A percentile compares a stretch with the other conserved stretches of the same genome.
These are phyloP conservation scores for Syzygium oleosum DNA, from an alignment of 345 rosid species.

Conservation along the genomic window DNA sequence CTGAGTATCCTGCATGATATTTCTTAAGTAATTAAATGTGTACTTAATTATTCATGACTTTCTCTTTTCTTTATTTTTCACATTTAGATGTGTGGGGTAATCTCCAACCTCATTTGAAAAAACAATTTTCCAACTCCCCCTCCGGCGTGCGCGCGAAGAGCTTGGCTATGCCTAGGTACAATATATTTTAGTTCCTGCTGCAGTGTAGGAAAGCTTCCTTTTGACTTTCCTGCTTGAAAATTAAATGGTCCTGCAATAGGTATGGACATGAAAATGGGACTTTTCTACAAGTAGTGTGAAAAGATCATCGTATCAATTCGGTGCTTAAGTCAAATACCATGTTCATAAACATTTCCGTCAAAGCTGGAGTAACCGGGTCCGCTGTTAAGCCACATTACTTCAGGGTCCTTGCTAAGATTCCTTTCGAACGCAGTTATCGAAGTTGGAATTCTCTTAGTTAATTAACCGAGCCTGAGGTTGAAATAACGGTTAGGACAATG, in stretches of 20 bases:
- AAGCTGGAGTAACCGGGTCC: constrained; percentile 51
- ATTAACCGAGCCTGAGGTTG: too few species aligned
- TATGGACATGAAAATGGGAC: neutral
- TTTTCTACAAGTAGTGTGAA: neutral
- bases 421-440: constrained; percentile 14
- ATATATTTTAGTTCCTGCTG: neutral
- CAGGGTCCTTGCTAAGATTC: constrained; percentile 18
- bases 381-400: constrained; percentile 38
- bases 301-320: neutral
- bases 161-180: too few species aligned
- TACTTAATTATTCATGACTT: too few species aligned
- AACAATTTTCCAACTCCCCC: too few species aligned
- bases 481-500: too few species aligned
- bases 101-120: too few species aligned
- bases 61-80: too few species aligned
- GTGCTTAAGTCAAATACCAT: constrained; percentile 13
- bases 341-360: constrained; percentile 38
- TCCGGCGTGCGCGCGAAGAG: too few species aligned
- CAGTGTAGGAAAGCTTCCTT: constrained; percentile 19
- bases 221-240: constrained; percentile 19
- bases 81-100: too few species aligned
- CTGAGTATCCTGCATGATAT: too few species aligned
- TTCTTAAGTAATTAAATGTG: too few species aligned
- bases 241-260: constrained; percentile 40
- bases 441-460: too few species aligned